A percentile compares a stretch with the other conserved stretches of the same genome.
phyloP scores from a whole-genome alignment of 768 basidiomycete species.

The Kwoniella dejecticola region DNA sequence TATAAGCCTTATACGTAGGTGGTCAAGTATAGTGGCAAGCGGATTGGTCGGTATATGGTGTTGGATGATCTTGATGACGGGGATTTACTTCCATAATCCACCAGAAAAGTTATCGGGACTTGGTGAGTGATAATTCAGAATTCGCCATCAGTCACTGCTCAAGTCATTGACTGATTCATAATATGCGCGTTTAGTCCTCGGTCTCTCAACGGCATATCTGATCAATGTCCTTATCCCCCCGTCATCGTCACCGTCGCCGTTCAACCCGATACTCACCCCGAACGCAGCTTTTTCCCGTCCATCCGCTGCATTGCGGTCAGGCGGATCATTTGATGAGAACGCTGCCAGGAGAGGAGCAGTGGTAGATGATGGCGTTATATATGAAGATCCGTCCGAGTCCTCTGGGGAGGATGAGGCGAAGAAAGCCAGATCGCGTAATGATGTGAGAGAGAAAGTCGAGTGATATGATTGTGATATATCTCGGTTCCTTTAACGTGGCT shows the following conservation, averaged over 20 bases:
- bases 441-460: neutral
- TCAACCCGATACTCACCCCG: neutral
- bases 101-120: constrained; percentile 84
- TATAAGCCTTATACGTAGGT: constrained; percentile 15
- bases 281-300: neutral
- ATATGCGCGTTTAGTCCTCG: constrained; percentile 24
- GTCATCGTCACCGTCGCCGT: constrained; percentile 10
- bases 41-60: constrained; percentile 64
- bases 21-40: constrained; percentile 21
- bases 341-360: constrained; percentile 36
- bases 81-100: constrained; percentile 87
- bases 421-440: neutral
- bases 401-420: constrained; percentile 12
- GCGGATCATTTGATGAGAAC: constrained; percentile 34
- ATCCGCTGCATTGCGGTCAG: neutral
- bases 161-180: neutral
- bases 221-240: constrained; percentile 19
- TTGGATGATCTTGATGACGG: constrained; percentile 75
- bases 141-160: neutral
- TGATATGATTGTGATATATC: no score
- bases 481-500: no score
- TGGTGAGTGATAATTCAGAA: constrained; percentile 63
- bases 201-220: constrained; percentile 20
- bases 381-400: constrained; percentile 10
- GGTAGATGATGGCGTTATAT: constrained; percentile 34